Evolutionary conservation across 768 basidiomycete species (phyloP).

Genomic region (Podaxis pistillaris): DNA sequence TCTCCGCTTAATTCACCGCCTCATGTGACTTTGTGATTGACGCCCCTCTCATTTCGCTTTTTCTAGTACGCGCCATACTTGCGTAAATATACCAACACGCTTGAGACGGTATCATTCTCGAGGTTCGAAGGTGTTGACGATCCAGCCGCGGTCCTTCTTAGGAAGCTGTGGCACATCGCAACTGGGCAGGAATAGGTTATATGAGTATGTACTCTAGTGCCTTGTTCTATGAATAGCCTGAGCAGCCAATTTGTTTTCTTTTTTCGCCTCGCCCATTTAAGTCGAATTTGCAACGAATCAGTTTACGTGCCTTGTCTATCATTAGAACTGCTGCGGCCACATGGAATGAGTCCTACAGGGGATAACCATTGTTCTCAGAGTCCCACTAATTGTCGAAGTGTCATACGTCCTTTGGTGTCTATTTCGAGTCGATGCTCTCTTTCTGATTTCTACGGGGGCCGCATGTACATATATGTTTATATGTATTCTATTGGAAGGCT

Average conservation of each 20-base stretch:
- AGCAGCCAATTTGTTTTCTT: neutral
- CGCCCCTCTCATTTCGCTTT: neutral
- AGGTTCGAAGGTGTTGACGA: constrained; percentile 59
- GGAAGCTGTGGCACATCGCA: constrained; percentile 69
- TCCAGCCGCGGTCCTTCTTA: constrained; percentile 55
- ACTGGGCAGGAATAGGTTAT: constrained; percentile 51
- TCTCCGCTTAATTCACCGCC: neutral
- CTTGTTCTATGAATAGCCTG: constrained; percentile 14
- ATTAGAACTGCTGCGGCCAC: neutral
- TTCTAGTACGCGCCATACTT: constrained; percentile 77
- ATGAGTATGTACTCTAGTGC: neutral
- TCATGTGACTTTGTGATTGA: neutral
- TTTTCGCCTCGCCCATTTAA: neutral
- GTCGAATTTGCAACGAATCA: neutral
- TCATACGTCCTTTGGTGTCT: neutral
- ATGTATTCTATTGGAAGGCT: neutral
- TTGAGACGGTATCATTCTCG: constrained; percentile 66
- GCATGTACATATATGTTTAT: neutral
- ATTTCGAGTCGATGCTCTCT: neutral
- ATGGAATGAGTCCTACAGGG: neutral
- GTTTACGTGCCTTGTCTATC: constrained; percentile 4
- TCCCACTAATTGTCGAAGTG: neutral
- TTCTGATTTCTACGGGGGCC: neutral
- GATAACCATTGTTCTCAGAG: neutral
- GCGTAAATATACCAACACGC: constrained; percentile 68